phyloP scores from a whole-genome alignment of 768 basidiomycete genomes.

The Exidia glandulosa region DNA sequence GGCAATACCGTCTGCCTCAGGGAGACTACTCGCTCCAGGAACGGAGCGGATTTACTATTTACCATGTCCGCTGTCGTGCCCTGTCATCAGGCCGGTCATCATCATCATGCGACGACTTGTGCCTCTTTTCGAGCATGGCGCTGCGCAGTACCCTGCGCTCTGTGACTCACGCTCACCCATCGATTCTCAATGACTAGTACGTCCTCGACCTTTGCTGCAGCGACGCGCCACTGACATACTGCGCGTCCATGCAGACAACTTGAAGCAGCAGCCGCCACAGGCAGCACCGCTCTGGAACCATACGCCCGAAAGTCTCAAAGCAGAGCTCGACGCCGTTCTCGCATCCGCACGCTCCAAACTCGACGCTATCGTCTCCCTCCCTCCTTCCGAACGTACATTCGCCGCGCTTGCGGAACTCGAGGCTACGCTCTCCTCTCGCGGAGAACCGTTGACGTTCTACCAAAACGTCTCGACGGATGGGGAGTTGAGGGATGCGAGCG shows the following conservation, averaged over 20 bases:
- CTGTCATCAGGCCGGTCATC: too few relatives aligned
- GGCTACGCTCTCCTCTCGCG: slow-evolving; percentile 35
- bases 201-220: not conserved
- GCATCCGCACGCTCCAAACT: slow-evolving; percentile 4
- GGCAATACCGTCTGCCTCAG: too few relatives aligned
- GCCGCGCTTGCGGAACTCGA: slow-evolving; percentile 47
- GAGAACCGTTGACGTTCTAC: slow-evolving; percentile 64
- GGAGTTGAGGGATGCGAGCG: slow-evolving; percentile 73
- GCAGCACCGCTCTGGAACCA: slow-evolving; percentile 10
- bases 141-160: too few relatives aligned
- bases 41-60: too few relatives aligned
- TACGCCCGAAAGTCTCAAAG: slow-evolving; percentile 3
- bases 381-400: not conserved
- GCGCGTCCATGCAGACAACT: not conserved
- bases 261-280: slow-evolving; percentile 6
- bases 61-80: too few relatives aligned
- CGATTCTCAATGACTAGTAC: not conserved
- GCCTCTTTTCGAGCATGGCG: too few relatives aligned
- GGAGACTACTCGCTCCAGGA: too few relatives aligned
- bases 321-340: slow-evolving; percentile 6
- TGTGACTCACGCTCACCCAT: not conserved
- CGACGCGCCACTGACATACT: not conserved
- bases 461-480: slow-evolving; percentile 70
- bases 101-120: too few relatives aligned
- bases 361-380: slow-evolving; percentile 10